These are phyloP conservation scores for Tieghemiomyces parasiticus DNA, from an alignment of 192 early-diverging fungal genomes.

Conservation along the genomic window DNA sequence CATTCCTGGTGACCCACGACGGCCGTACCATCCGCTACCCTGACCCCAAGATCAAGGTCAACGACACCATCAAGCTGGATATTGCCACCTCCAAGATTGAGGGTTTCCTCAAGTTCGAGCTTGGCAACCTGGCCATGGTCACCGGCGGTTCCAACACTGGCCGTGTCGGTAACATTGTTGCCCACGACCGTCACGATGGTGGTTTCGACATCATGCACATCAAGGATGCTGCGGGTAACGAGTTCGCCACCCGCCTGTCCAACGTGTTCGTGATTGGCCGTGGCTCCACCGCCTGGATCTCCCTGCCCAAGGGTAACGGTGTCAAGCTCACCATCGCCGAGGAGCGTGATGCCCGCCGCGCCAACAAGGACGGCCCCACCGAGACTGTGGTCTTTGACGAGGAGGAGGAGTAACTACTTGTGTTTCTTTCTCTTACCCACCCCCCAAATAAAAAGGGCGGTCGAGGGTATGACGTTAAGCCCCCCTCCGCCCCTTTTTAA, in stretches of 20 bases:
- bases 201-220: conserved; percentile 99
- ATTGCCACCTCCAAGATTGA: conserved; percentile 83
- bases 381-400: too few species aligned
- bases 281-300: conserved; percentile 87
- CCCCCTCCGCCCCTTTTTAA: too few species aligned
- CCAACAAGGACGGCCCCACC: too few species aligned
- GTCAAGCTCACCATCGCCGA: conserved; percentile 97
- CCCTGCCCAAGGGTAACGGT: conserved; percentile 98
- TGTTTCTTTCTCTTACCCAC: too few species aligned
- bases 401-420: too few species aligned
- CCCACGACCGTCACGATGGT: conserved; percentile 93
- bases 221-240: conserved; percentile 89
- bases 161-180: conserved; percentile 89
- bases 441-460: too few species aligned
- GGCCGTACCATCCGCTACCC: conserved; percentile 99
- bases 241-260: conserved; percentile 93
- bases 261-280: conserved; percentile 85
- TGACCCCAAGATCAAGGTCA: conserved; percentile 97
- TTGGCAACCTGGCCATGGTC: conserved; percentile 90
- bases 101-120: conserved; percentile 94
- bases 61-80: conserved; percentile 98
- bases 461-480: too few species aligned
- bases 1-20: conserved; percentile 96
- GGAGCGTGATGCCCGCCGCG: conserved; percentile 91
- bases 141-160: conserved; percentile 99